Evolutionary conservation across 192 early-diverging fungal species (phyloP).

Genomic region (Rhizophagus sp.): DNA sequence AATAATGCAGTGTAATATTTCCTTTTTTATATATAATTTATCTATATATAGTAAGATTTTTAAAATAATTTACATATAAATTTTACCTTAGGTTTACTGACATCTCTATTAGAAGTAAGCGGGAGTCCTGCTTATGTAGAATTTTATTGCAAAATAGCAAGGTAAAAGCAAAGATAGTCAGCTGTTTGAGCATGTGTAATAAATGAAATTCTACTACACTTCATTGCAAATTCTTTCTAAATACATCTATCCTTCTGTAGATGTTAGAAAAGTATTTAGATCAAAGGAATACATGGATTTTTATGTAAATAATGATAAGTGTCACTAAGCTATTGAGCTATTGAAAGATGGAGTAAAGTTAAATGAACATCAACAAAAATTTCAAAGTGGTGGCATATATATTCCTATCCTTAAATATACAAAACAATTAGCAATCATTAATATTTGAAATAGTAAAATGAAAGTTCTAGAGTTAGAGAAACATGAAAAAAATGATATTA

Average conservation of each 20-base stretch:
- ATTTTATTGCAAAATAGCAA: slow-evolving; percentile 15
- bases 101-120: no score
- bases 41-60: no score
- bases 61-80: no score
- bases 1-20: no score
- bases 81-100: no score
- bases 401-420: slow-evolving; percentile 18
- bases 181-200: slow-evolving; percentile 36
- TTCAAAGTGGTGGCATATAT: slow-evolving; percentile 27
- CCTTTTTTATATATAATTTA: no score
- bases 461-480: background rate
- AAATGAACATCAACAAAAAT: slow-evolving; percentile 30
- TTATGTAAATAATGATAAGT: slow-evolving; percentile 36
- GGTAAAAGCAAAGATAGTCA: slow-evolving; percentile 6
- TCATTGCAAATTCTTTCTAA: slow-evolving; percentile 26
- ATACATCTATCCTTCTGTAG: slow-evolving; percentile 23
- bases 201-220: slow-evolving; percentile 41
- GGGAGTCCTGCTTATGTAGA: no score
- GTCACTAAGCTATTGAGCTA: slow-evolving; percentile 38
- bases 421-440: slow-evolving; percentile 23
- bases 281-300: slow-evolving; percentile 35
- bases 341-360: slow-evolving; percentile 30
- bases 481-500: slow-evolving; percentile 2
- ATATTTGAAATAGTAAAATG: slow-evolving; percentile 24
- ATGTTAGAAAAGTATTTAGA: slow-evolving; percentile 37